These are phyloP conservation scores for Ceratocystis eucalypticola DNA, from an alignment of 2,329 filamentous ascomycete genomes.

Conservation along the genomic window DNA sequence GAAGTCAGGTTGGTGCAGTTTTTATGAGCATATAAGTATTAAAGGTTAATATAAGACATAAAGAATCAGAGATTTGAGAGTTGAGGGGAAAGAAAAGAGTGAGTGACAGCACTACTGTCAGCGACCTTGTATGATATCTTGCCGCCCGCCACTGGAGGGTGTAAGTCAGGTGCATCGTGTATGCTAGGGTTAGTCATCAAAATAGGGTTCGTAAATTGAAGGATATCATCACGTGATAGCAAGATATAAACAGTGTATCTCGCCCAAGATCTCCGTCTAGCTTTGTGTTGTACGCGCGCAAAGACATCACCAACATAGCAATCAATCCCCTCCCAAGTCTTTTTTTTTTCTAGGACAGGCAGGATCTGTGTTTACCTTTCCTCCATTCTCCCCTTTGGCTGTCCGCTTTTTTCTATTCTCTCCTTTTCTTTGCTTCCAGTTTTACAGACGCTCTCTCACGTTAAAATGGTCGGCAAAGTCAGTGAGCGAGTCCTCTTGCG, in stretches of 20 bases:
- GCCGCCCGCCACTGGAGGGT: not conserved
- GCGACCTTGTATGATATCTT: not conserved
- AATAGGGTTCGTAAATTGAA: not conserved
- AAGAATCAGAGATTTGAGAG: not conserved
- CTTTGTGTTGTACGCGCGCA: not conserved
- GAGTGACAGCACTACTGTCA: not conserved
- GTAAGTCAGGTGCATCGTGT: not conserved
- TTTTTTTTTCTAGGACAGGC: no score
- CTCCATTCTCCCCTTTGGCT: no score
- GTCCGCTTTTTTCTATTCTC: not conserved
- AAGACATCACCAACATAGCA: not conserved
- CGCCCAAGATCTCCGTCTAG: not conserved
- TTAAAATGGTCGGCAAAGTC: slow-evolving; percentile 48
- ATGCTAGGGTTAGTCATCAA: not conserved
- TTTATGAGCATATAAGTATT: not conserved
- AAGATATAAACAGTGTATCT: not conserved
- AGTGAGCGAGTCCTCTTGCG: slow-evolving; percentile 50
- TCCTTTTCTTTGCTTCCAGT: not conserved
- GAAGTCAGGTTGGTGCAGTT: not conserved
- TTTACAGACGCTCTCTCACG: slow-evolving; percentile 5
- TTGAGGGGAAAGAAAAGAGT: not conserved
- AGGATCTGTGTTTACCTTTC: no score
- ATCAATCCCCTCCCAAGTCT: not conserved
- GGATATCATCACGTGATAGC: not conserved
- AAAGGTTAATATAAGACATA: not conserved